Conservation (phyloP, 2,329 filamentous ascomycete species). For the Aureobasidium mangrovei region DNA sequence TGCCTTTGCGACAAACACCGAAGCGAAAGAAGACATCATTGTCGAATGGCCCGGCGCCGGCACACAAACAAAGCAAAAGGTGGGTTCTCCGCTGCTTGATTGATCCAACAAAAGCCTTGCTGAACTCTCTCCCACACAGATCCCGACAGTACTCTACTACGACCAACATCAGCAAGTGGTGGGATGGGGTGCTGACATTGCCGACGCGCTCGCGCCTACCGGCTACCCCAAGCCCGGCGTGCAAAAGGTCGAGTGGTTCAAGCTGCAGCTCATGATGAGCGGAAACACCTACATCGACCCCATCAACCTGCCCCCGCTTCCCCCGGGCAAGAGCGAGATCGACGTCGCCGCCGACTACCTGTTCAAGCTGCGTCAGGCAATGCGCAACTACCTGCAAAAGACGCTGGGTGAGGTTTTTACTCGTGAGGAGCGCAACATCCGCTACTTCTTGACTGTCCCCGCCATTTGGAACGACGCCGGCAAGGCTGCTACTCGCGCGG, state of each 20-base stretch:
- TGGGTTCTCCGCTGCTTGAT: constrained; percentile 29
- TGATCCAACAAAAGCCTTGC: constrained; percentile 12
- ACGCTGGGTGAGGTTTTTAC: constrained; percentile 96
- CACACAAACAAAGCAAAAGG: constrained; percentile 98
- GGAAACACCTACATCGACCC: constrained; percentile 99
- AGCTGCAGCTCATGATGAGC: constrained; percentile 95
- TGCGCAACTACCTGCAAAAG: constrained; percentile 92
- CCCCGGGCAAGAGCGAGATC: constrained; percentile 96
- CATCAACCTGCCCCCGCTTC: constrained; percentile 94
- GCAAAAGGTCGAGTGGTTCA: constrained; percentile 99
- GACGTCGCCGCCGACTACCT: constrained; percentile 99
- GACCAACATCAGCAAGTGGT: constrained; percentile 99
- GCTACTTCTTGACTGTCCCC: constrained; percentile 96
- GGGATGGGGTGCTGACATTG: constrained; percentile 98
- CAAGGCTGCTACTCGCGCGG: constrained; percentile 90
- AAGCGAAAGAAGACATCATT: constrained; percentile 97
- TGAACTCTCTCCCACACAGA: constrained; percentile 46
- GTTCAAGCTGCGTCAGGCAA: constrained; percentile 94
- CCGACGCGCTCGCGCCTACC: constrained; percentile 89
- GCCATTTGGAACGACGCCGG: constrained; percentile 99
- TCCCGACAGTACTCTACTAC: constrained; percentile 98
- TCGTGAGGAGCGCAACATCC: constrained; percentile 93
- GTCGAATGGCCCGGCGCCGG: constrained; percentile 98
- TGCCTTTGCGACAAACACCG: constrained; percentile 86
- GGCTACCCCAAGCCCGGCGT: constrained; percentile 96